These are phyloP conservation scores for Crithidia fasciculata DNA, from an alignment of 208 protist genomes.

Conservation along the genomic window DNA sequence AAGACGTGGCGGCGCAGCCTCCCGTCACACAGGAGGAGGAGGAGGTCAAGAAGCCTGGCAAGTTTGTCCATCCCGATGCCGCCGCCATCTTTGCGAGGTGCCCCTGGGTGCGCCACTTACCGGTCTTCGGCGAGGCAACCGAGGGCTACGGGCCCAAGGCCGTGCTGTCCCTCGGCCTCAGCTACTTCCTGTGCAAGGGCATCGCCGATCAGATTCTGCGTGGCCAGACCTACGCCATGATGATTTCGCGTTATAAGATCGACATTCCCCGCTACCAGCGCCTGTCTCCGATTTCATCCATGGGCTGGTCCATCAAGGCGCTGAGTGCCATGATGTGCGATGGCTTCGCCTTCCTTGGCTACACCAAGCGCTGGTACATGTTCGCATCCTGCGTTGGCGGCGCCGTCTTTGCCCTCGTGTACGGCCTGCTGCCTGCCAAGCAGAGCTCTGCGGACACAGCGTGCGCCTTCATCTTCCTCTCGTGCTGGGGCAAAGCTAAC, in stretches of 20 bases:
- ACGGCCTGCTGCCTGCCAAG: conserved; percentile 49
- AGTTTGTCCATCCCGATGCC: conserved; percentile 36
- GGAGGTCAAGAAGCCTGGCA: not conserved
- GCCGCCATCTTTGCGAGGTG: conserved; percentile 21
- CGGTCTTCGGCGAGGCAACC: conserved; percentile 43
- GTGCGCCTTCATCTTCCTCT: conserved; percentile 58
- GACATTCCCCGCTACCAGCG: conserved; percentile 39
- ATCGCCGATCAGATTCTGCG: conserved; percentile 53
- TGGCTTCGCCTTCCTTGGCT: conserved; percentile 66
- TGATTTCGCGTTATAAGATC: conserved; percentile 41
- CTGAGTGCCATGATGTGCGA: conserved; percentile 69
- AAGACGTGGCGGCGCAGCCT: not conserved
- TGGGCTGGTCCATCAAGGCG: conserved; percentile 75
- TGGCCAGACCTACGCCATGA: conserved; percentile 48
- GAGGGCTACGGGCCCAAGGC: conserved; percentile 44
- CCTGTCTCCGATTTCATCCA: conserved; percentile 37
- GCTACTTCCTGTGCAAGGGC: conserved; percentile 62
- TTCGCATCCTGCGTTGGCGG: conserved; percentile 55
- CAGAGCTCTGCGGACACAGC: conserved; percentile 38
- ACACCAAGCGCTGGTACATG: conserved; percentile 83
- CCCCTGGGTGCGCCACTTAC: conserved; percentile 41
- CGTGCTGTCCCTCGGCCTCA: conserved; percentile 36
- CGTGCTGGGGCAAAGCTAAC: conserved; percentile 57
- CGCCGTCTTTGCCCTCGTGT: conserved; percentile 48
- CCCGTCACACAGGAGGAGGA: not conserved